Conservation (phyloP, 2,329 filamentous ascomycete genomes). For the Lachnellula hyalina region DNA sequence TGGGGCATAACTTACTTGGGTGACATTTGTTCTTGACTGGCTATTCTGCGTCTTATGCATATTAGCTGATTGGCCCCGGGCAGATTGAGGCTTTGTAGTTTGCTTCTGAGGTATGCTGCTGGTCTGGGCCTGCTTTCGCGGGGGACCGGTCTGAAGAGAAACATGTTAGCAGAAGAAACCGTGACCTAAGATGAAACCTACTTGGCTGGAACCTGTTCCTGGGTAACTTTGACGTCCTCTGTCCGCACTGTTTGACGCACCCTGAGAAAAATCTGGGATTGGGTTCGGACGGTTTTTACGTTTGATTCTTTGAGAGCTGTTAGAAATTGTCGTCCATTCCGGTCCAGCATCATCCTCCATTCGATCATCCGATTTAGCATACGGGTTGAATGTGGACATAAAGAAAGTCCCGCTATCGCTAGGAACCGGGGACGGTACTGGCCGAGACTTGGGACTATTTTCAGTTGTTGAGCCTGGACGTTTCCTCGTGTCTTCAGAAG, state of each 20-base stretch:
- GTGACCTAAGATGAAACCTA: neutral
- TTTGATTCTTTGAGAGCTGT: neutral
- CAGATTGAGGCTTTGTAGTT: neutral
- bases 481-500: neutral
- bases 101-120: neutral
- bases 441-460: neutral
- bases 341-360: neutral
- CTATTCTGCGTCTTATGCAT: neutral
- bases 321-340: neutral
- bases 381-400: neutral
- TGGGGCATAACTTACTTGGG: neutral
- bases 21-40: neutral
- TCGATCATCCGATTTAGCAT: neutral
- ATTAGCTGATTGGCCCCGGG: neutral
- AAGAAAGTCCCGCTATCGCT: neutral
- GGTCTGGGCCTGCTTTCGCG: neutral
- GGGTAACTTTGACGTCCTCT: neutral
- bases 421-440: neutral
- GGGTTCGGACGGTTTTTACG: neutral
- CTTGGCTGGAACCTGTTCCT: neutral
- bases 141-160: neutral
- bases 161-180: neutral
- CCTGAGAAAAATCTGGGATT: neutral
- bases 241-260: neutral
- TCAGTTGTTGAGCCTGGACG: neutral